Conservation (phyloP, 805 yeast genomes). For the Saturnispora ahearnii region DNA sequence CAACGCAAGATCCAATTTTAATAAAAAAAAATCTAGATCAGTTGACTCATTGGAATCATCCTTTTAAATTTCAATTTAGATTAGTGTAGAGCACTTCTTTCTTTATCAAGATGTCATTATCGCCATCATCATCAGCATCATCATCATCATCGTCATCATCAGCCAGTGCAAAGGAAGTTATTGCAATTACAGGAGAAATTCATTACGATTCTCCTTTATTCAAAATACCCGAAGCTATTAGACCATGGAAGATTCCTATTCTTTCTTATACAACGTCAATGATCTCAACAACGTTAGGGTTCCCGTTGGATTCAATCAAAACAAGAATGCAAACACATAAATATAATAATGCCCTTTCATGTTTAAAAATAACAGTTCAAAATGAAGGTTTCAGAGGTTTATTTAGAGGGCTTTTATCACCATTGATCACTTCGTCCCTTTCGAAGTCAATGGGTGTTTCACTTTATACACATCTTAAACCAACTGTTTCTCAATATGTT, state of each 20-base stretch:
- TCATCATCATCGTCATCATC: not conserved
- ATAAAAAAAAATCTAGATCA: not conserved
- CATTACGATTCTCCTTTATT: conserved; percentile 38
- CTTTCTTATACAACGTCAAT: conserved; percentile 59
- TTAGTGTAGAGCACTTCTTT: not conserved
- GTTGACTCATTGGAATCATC: conserved; percentile 1
- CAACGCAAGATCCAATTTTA: not conserved
- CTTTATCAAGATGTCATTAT: not conserved
- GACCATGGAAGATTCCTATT: conserved; percentile 48
- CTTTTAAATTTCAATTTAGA: not conserved
- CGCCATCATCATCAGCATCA: not conserved
- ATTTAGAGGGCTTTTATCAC: conserved; percentile 71
- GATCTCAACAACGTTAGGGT: conserved; percentile 61
- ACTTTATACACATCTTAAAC: conserved; percentile 48
- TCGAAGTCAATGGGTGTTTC: conserved; percentile 61
- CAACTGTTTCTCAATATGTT: conserved; percentile 19
- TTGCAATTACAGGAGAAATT: conserved; percentile 53
- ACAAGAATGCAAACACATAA: conserved; percentile 78
- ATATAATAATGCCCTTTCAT: conserved; percentile 47
- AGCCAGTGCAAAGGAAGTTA: conserved; percentile 20
- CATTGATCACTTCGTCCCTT: conserved; percentile 55
- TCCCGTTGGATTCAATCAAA: conserved; percentile 79
- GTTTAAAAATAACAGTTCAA: conserved; percentile 44
- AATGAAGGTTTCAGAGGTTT: conserved; percentile 63
- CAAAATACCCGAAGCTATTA: conserved; percentile 37